Base-by-base conservation (phyloP, 306 rosid genomes). In the Rosa rugosa region DNA sequence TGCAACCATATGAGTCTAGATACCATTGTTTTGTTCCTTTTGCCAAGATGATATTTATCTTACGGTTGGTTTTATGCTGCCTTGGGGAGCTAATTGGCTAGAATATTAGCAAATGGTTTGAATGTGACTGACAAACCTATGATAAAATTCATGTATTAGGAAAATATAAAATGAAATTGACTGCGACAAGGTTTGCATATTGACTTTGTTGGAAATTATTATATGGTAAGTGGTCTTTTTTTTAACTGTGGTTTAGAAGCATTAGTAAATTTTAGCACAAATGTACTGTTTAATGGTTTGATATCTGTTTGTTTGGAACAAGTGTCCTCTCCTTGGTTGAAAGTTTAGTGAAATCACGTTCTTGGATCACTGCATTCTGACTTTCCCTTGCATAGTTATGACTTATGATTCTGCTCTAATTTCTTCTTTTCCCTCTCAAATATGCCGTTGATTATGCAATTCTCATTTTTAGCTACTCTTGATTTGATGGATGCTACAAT, bases 341-440 rank as follows among this genome's bases (percentile, higher is more conserved):
- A 70, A 79, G 83, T 73, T 70, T 80, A 10, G 38, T 60, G 31
- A 60, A 60, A 23, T 60, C 34, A 60, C 2, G 17, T 60, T 60
- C 16, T 11, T 22, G 25, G 6, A 60, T 60, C 5, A 60, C 66
- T 60, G 14, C 36, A 25, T 60, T 60, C 38, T 60, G 66, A 22
- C 14, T 60, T 40, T 57, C 27, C 5, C 36, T 53, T 42, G 31
- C 47, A 66, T 16, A 6, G 49, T 40, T 20, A 14, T 34, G 10
- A 10, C 2, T 40, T 20, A 14, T 34, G 10, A 10, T 6, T 66
- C n/a, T 16, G 13, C 50, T 63, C 71, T 66, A 13, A 17, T 36
- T 38, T 36, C 69, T 25, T 64, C 44, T 38, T 18, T 38, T 36
- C 69, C 22, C 40, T 64, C 22, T 2, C 31, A 62, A 14, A 64